Evolutionary conservation across 495 filamentous ascomycete genomes (phyloP).

Genomic region (Emericellopsis terricola): DNA sequence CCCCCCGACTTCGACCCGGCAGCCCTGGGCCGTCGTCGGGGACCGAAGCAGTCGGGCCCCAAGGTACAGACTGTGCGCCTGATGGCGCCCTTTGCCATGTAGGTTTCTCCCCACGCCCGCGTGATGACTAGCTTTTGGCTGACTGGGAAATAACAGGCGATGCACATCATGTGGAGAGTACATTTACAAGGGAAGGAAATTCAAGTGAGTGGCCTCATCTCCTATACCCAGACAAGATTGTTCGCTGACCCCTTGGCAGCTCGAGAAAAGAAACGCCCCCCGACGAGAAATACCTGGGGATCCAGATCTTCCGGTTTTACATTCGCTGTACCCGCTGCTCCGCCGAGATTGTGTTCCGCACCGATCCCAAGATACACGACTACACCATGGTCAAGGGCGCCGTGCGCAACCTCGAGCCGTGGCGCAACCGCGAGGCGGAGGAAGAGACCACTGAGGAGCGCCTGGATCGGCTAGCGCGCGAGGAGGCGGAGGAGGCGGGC

Average conservation of each 20-base stretch:
- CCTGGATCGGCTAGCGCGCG: slow-evolving; percentile 66
- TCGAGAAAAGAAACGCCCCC: slow-evolving; percentile 71
- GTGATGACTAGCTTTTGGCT: no score
- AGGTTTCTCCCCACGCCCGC: no score
- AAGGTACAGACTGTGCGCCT: slow-evolving; percentile 83
- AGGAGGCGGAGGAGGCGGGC: slow-evolving; percentile 27
- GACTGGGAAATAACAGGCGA: no score
- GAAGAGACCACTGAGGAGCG: slow-evolving; percentile 77
- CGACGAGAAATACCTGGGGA: slow-evolving; percentile 77
- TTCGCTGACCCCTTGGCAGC: no score
- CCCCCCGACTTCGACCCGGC: slow-evolving; percentile 95
- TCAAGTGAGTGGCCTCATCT: no score
- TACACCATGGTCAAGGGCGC: slow-evolving; percentile 58
- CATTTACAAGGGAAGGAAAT: slow-evolving; percentile 93
- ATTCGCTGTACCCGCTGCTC: slow-evolving; percentile 86
- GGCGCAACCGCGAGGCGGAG: slow-evolving; percentile 45
- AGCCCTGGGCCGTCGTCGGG: slow-evolving; percentile 44
- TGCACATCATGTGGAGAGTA: slow-evolving; percentile 85
- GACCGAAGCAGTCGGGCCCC: slow-evolving; percentile 53
- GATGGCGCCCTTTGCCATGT: slow-evolving; percentile 93
- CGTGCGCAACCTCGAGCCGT: slow-evolving; percentile 84
- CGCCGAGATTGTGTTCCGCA: slow-evolving; percentile 84
- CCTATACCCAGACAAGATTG: no score
- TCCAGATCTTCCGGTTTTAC: slow-evolving; percentile 86
- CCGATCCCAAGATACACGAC: slow-evolving; percentile 88